These are phyloP conservation scores for Persicaria tinctoria DNA, from an alignment of 148 eudicot genomes.

Conservation along the genomic window DNA sequence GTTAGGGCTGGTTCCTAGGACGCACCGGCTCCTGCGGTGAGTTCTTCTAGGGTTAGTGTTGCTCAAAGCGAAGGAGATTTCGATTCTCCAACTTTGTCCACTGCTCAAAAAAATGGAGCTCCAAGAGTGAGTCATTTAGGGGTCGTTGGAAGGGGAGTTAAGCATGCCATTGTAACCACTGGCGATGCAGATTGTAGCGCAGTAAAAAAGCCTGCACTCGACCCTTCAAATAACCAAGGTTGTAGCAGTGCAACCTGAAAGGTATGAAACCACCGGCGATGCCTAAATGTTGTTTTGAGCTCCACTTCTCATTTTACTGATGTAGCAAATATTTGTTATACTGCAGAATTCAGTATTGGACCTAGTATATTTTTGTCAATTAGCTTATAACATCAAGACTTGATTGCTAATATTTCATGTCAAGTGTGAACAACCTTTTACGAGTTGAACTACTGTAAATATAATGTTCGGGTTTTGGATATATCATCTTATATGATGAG, in stretches of 20 bases:
- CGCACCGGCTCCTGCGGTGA: slow-evolving; percentile 32
- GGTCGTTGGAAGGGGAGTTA: slow-evolving; percentile 85
- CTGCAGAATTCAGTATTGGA: too few species aligned
- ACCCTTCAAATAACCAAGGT: slow-evolving; percentile 33
- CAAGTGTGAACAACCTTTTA: too few species aligned
- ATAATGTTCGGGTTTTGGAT: too few species aligned
- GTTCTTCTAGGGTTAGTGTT: neutral
- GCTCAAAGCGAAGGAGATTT: neutral
- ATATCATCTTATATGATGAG: too few species aligned
- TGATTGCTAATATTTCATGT: too few species aligned
- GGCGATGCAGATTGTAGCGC: slow-evolving; percentile 29
- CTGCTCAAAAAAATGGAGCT: slow-evolving; percentile 63
- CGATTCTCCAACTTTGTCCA: slow-evolving; percentile 60
- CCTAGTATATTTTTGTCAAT: too few species aligned
- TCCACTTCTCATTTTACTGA: too few species aligned
- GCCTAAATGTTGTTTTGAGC: too few species aligned
- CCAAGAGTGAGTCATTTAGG: slow-evolving; percentile 72
- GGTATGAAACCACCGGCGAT: neutral
- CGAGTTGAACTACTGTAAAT: too few species aligned
- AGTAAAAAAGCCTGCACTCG: slow-evolving; percentile 47
- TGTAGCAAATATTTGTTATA: too few species aligned
- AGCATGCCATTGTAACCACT: slow-evolving; percentile 55
- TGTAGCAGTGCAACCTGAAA: slow-evolving; percentile 42
- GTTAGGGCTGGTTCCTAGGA: too few species aligned
- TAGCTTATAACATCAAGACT: too few species aligned